phyloP scores from a whole-genome alignment of 2,329 filamentous ascomycete species.

The Penicillium sp. region DNA sequence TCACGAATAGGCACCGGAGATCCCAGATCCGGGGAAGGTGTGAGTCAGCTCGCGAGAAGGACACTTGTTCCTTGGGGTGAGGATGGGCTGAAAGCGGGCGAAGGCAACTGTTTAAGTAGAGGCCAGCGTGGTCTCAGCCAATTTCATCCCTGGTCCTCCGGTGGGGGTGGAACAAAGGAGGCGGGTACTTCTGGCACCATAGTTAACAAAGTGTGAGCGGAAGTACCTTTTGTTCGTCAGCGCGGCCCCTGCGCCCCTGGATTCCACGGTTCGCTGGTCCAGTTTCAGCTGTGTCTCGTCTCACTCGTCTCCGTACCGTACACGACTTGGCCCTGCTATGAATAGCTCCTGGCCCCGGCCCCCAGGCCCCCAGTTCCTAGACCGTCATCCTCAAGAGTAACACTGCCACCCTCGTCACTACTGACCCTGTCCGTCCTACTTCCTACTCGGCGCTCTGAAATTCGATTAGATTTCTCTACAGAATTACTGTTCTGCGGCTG shows the following conservation, averaged over 20 bases:
- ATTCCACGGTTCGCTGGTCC: conserved; percentile 3
- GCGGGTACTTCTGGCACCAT: conserved; percentile 3
- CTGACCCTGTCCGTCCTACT: no score
- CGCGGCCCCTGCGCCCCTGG: conserved; percentile 7
- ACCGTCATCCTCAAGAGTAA: background rate
- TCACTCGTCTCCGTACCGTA: background rate
- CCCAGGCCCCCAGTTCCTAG: background rate
- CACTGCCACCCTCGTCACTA: background rate
- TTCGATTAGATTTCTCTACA: no score
- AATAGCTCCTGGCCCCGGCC: background rate
- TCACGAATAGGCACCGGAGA: conserved; percentile 30
- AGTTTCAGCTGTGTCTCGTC: background rate
- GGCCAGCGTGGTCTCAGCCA: conserved; percentile 39
- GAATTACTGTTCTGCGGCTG: background rate
- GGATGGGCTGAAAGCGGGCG: conserved; percentile 14
- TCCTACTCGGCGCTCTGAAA: no score
- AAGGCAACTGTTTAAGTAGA: conserved; percentile 36
- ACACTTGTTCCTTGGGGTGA: conserved; percentile 31
- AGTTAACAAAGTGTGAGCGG: background rate
- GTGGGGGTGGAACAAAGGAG: background rate
- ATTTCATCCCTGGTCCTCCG: background rate
- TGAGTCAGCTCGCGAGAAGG: conserved; percentile 27
- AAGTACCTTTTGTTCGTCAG: conserved; percentile 7
- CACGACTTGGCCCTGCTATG: background rate
- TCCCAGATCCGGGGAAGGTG: conserved; percentile 21